These are phyloP conservation scores for Calonectria pseudoturangicola DNA, from an alignment of 2,329 filamentous ascomycete species.

Conservation along the genomic window DNA sequence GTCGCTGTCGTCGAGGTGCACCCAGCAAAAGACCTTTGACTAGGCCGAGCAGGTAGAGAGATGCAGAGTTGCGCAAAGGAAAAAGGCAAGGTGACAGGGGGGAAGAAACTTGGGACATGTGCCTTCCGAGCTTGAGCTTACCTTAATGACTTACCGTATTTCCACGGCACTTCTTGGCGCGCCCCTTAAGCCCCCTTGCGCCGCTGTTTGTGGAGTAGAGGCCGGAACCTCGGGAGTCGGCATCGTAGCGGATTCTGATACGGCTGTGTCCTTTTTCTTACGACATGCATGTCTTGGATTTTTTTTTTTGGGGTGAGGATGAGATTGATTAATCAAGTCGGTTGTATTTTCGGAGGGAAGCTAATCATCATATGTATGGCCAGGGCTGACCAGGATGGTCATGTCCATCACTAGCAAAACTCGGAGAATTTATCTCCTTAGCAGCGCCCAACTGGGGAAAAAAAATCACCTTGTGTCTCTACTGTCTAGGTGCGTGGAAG, in stretches of 20 bases:
- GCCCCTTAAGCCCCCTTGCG: constrained; percentile 26
- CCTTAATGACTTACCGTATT: constrained; percentile 26
- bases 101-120: constrained; percentile 25
- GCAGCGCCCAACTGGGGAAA: background rate
- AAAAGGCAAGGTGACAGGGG: constrained; percentile 16
- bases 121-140: constrained; percentile 20
- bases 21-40: background rate
- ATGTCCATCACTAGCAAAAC: background rate
- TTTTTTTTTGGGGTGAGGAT: background rate
- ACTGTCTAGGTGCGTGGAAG: too few relatives aligned
- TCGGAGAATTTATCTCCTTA: constrained; percentile 11
- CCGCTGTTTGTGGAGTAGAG: constrained; percentile 29
- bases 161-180: constrained; percentile 25
- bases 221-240: constrained; percentile 33
- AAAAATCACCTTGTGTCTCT: background rate
- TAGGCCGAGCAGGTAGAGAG: background rate
- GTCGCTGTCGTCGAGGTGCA: constrained; percentile 7
- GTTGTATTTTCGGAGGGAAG: constrained; percentile 6
- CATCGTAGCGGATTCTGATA: constrained; percentile 11
- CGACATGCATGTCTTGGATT: constrained; percentile 1
- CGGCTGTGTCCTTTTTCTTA: background rate
- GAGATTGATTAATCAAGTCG: constrained; percentile 14
- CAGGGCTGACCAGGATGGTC: background rate
- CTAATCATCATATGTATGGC: background rate
- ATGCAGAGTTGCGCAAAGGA: constrained; percentile 20